Conservation (phyloP, 2,329 filamentous ascomycete species). For the Aspergillus novoparasiticus region DNA sequence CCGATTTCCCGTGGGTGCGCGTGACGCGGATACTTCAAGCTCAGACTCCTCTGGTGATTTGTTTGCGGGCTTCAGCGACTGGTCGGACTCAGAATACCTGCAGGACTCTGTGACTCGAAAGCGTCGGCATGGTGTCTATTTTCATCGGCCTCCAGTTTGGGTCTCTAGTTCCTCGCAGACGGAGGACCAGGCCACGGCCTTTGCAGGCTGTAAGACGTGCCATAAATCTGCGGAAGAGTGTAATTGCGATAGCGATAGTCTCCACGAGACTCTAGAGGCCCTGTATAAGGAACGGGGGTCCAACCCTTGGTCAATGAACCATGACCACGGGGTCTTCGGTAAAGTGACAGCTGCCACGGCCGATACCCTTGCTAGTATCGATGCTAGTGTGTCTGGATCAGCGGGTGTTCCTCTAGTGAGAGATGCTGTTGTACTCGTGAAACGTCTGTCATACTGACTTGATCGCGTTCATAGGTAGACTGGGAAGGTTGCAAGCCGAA, state of each 20-base stretch:
- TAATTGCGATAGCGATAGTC: background rate
- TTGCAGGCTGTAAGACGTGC: background rate
- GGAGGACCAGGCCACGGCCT: conserved; percentile 5
- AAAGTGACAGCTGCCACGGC: conserved; percentile 5
- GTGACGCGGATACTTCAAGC: background rate
- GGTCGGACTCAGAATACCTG: conserved; percentile 15
- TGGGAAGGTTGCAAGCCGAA: background rate
- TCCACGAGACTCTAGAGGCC: background rate
- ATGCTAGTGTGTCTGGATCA: conserved; percentile 10
- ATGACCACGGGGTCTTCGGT: conserved; percentile 4
- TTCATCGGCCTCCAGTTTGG: conserved; percentile 35
- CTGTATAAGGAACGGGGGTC: background rate
- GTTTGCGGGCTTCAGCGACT: background rate
- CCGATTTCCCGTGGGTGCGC: background rate
- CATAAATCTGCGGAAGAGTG: background rate
- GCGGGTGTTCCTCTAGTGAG: conserved; percentile 18
- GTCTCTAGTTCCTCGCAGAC: conserved; percentile 16
- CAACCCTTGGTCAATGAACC: background rate
- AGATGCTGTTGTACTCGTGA: background rate
- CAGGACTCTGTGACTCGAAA: conserved; percentile 26
- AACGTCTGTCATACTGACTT: background rate
- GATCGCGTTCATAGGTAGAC: background rate
- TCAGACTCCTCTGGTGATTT: conserved; percentile 10
- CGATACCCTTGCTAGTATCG: background rate
- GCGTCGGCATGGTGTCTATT: conserved; percentile 36